Evolutionary conservation across 148 eudicot genomes (phyloP).

Genomic region (Vaccinium macrocarpon): DNA sequence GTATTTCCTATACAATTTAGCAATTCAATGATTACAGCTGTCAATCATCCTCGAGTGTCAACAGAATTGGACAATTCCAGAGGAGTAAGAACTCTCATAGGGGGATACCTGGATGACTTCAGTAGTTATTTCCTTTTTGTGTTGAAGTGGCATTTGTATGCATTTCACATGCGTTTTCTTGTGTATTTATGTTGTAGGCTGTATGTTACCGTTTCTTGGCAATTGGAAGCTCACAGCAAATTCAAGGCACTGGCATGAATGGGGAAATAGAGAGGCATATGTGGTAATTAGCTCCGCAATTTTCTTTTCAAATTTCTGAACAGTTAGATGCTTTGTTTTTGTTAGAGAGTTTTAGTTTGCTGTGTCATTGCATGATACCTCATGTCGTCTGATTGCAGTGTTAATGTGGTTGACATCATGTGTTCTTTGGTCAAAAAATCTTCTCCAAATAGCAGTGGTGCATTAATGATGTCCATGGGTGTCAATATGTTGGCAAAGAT

Average conservation of each 20-base stretch:
- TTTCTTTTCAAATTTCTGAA: neutral
- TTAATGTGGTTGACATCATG: conserved; percentile 72
- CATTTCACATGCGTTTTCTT: conserved; percentile 3
- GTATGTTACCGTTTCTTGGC: conserved; percentile 64
- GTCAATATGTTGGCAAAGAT: conserved; percentile 71
- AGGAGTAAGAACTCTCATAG: neutral
- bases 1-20: neutral
- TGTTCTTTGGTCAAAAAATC: conserved; percentile 67
- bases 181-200: conserved; percentile 46
- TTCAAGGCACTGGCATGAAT: conserved; percentile 28
- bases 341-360: neutral
- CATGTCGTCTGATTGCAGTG: conserved; percentile 38
- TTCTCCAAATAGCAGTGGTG: conserved; percentile 48
- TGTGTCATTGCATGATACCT: conserved; percentile 7
- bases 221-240: conserved; percentile 39
- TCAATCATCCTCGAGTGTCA: neutral
- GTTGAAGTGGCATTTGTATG: neutral
- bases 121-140: conserved; percentile 5
- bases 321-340: neutral
- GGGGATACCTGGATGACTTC: conserved; percentile 1
- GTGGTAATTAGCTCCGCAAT: conserved; percentile 33
- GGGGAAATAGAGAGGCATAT: conserved; percentile 36
- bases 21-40: neutral
- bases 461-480: conserved; percentile 65
- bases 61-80: neutral